Conservation (phyloP, 352 stramenopile genomes). For the Pythium aphanidermatum region DNA sequence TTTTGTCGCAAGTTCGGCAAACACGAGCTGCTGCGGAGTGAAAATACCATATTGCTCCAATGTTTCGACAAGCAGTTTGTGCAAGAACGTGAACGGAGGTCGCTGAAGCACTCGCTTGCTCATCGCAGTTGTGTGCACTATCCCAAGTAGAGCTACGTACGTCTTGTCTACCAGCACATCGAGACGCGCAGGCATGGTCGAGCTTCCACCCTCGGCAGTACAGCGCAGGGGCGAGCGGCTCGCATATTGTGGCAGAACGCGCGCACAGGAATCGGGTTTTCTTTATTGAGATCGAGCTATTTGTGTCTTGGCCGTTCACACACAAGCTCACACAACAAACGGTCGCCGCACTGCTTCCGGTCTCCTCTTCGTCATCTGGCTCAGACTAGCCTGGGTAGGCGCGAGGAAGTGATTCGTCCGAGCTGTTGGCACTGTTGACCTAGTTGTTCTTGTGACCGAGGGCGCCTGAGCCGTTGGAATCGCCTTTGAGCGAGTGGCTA, state of each 20-base stretch:
- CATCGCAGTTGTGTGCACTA: conserved; percentile 68
- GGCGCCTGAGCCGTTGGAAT: neutral
- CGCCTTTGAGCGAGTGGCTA: neutral
- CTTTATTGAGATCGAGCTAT: conserved; percentile 5
- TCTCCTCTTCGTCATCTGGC: conserved; percentile 28
- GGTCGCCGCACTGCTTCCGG: conserved; percentile 24
- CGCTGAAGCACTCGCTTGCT: conserved; percentile 58
- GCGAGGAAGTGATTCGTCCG: conserved; percentile 55
- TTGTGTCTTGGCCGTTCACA: conserved; percentile 1
- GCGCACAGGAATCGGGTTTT: conserved; percentile 4
- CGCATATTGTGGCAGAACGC: no score
- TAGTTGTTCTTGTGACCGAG: neutral
- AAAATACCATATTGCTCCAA: conserved; percentile 60
- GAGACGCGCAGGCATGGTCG: conserved; percentile 4
- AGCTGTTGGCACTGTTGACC: conserved; percentile 7
- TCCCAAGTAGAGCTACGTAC: conserved; percentile 48
- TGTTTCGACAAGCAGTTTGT: conserved; percentile 73
- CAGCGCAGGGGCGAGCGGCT: no score
- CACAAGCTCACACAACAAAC: conserved; percentile 24
- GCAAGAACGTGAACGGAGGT: conserved; percentile 78
- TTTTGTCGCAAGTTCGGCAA: conserved; percentile 49
- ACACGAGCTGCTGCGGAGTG: conserved; percentile 52
- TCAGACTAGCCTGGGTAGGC: conserved; percentile 62
- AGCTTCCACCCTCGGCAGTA: neutral
- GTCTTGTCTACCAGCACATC: conserved; percentile 50